Evolutionary conservation across 768 basidiomycete genomes (phyloP).

Genomic region (Jaapia argillacea): DNA sequence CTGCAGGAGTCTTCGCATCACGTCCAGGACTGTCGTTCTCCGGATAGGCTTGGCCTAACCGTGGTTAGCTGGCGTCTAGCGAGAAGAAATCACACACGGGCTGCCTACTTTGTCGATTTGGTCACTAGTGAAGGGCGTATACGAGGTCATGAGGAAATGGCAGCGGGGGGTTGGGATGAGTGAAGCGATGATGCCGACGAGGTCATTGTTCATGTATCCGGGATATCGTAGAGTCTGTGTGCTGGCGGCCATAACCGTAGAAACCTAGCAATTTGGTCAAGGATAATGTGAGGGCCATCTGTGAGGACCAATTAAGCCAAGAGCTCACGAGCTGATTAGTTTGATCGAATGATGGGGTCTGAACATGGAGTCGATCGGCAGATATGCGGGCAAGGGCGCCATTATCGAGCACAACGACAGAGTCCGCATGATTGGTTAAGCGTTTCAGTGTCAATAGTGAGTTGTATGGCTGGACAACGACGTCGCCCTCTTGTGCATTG

Average conservation of each 20-base stretch:
- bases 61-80: background rate
- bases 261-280: too few species aligned
- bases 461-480: slow-evolving; percentile 98
- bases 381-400: slow-evolving; percentile 89
- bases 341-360: slow-evolving; percentile 84
- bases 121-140: slow-evolving; percentile 96
- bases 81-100: slow-evolving; percentile 1
- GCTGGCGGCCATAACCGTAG: slow-evolving; percentile 96
- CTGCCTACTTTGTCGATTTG: slow-evolving; percentile 90
- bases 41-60: slow-evolving; percentile 86
- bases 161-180: slow-evolving; percentile 96
- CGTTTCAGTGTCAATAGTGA: slow-evolving; percentile 88
- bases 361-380: slow-evolving; percentile 81
- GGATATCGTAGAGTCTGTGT: slow-evolving; percentile 96
- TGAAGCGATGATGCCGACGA: slow-evolving; percentile 93
- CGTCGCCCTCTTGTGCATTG: slow-evolving; percentile 86
- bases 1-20: slow-evolving; percentile 94
- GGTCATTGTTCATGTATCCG: slow-evolving; percentile 98
- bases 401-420: slow-evolving; percentile 95
- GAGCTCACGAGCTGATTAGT: slow-evolving; percentile 76
- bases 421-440: slow-evolving; percentile 92
- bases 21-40: slow-evolving; percentile 94
- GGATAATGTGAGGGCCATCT: background rate
- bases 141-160: slow-evolving; percentile 98
- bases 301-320: background rate